These are phyloP conservation scores for Elasticomyces elasticus DNA, from an alignment of 495 filamentous ascomycete species.

Conservation along the genomic window DNA sequence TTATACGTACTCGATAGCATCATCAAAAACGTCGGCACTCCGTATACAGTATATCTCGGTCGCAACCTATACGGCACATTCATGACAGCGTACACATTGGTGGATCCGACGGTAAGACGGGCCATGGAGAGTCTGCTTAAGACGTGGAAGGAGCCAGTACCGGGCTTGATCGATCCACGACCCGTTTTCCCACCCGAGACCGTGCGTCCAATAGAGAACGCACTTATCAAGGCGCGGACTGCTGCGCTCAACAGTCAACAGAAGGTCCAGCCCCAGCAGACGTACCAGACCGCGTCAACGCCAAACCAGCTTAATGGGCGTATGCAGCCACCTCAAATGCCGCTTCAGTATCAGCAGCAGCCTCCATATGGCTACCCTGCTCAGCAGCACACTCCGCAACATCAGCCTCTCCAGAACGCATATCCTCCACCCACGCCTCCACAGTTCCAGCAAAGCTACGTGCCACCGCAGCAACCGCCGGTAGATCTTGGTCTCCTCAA, in stretches of 20 bases:
- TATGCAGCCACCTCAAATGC: constrained; percentile 34
- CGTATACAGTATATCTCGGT: constrained; percentile 89
- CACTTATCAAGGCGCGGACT: constrained; percentile 78
- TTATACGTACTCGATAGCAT: constrained; percentile 98
- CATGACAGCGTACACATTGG: constrained; percentile 87
- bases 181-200: constrained; percentile 82
- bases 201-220: constrained; percentile 84
- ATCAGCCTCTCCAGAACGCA: background rate
- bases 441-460: constrained; percentile 13
- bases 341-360: constrained; percentile 8
- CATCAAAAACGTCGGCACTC: constrained; percentile 96
- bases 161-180: constrained; percentile 74
- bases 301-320: constrained; percentile 46
- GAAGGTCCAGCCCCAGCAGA: constrained; percentile 40
- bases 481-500: constrained; percentile 61
- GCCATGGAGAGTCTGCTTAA: constrained; percentile 96
- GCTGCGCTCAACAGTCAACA: constrained; percentile 62
- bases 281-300: constrained; percentile 57
- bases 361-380: constrained; percentile 7
- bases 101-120: constrained; percentile 66
- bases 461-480: constrained; percentile 10
- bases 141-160: constrained; percentile 95
- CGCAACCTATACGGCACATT: constrained; percentile 86
- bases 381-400: constrained; percentile 16
- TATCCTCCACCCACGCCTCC: constrained; percentile 22